phyloP scores from a whole-genome alignment of 176 grass and related monocot genomes.

The Triticum aestivum region IWGSC_CS_RefSeq_v2.1 NC_057803.1:503233506-503234005 shows the following conservation, averaged over 20 bases:
- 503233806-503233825: not conserved
- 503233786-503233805: not conserved
- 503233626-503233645: not conserved
- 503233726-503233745: conserved; percentile 24
- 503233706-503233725: not conserved
- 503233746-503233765: not conserved
- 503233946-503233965: not conserved
- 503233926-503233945: not conserved
- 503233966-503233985: conserved; percentile 12
- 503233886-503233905: conserved; percentile 21
- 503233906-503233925: not conserved
- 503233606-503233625: not conserved
- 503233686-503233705: conserved; percentile 2
- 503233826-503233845: not conserved
- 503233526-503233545: conserved; percentile 3
- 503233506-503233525: not conserved
- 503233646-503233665: not conserved
- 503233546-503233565: not conserved
- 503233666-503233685: conserved; percentile 8
- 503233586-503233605: conserved; percentile 25
- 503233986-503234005: not conserved
- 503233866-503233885: conserved; percentile 3
- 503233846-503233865: not conserved
- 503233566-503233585: conserved; percentile 17
- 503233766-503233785: conserved; percentile 13